phyloP scores from a whole-genome alignment of 1,284 basidiomycete species.

The Pseudozyma tsukubaensis region DNA sequence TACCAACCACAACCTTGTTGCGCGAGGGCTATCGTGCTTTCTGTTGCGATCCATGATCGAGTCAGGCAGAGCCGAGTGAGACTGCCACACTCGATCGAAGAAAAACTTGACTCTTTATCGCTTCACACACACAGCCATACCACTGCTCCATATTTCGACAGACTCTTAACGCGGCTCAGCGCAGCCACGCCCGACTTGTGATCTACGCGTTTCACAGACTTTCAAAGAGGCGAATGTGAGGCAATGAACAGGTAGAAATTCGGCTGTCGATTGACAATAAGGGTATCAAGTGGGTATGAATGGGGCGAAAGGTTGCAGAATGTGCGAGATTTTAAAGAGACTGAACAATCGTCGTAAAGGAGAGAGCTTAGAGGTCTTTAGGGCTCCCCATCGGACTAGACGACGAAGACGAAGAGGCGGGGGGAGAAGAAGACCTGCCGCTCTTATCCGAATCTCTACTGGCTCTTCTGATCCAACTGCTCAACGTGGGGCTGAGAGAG shows the following conservation, averaged over 20 bases:
- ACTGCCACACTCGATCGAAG: too few species aligned
- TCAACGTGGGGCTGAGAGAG: constrained; percentile 26
- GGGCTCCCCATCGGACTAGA: constrained; percentile 15
- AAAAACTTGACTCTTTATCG: too few species aligned
- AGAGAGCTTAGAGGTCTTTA: constrained; percentile 16
- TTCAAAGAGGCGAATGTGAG: too few species aligned
- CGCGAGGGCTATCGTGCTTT: not conserved
- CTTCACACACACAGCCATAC: too few species aligned
- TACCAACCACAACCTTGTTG: not conserved
- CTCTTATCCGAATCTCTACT: constrained; percentile 38
- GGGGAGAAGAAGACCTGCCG: not conserved
- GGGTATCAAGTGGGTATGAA: constrained; percentile 1
- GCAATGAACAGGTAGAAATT: too few species aligned
- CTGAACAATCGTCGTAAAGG: not conserved
- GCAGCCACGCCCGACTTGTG: too few species aligned
- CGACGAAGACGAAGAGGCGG: constrained; percentile 4
- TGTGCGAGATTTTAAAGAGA: too few species aligned
- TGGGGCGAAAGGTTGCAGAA: not conserved
- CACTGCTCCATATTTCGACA: too few species aligned
- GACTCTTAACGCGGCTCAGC: too few species aligned
- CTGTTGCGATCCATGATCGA: not conserved
- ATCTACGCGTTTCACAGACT: too few species aligned
- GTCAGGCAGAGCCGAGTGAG: too few species aligned
- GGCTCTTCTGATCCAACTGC: constrained; percentile 31
- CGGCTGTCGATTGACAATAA: too few species aligned